Percentiles rank a stretch among this genome's conserved stretches.
These are phyloP conservation scores for Zoysia pacifica DNA, from an alignment of 176 grass and related monocot species.

Conservation along the genomic window DNA sequence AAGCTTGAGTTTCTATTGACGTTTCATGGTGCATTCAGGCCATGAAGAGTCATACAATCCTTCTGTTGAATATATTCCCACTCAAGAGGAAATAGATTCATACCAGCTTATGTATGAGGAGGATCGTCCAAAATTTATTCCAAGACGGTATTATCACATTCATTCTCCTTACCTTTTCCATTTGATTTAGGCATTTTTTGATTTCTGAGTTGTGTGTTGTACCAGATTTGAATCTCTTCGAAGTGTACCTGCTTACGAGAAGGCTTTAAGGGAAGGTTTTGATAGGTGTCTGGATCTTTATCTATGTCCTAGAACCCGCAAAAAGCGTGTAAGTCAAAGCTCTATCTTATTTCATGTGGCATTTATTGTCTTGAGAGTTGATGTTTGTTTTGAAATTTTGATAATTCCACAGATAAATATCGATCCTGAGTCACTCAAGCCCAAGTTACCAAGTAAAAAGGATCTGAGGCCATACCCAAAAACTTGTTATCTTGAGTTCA, in stretches of 20 bases:
- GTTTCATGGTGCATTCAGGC: slow-evolving; percentile 58
- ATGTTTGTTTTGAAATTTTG: slow-evolving; percentile 24
- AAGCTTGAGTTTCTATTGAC: slow-evolving; percentile 19
- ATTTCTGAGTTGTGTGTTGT: slow-evolving; percentile 28
- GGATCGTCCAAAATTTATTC: slow-evolving; percentile 95
- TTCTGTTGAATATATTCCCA: slow-evolving; percentile 93
- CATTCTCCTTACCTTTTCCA: slow-evolving; percentile 15
- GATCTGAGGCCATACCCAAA: slow-evolving; percentile 93
- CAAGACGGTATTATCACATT: slow-evolving; percentile 51
- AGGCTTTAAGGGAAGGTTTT: slow-evolving; percentile 84
- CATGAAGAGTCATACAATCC: slow-evolving; percentile 99
- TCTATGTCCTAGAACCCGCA: slow-evolving; percentile 90
- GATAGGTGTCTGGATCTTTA: slow-evolving; percentile 95
- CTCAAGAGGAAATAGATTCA: slow-evolving; percentile 90
- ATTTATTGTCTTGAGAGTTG: slow-evolving; percentile 1
- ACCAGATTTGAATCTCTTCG: slow-evolving; percentile 79
- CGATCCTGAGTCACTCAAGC: slow-evolving; percentile 89
- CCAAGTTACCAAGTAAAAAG: slow-evolving; percentile 92
- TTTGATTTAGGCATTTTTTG: slow-evolving; percentile 30
- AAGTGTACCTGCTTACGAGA: slow-evolving; percentile 92
- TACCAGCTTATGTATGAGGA: slow-evolving; percentile 98
- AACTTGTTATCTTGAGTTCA: slow-evolving; percentile 93
- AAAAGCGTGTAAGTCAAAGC: slow-evolving; percentile 70
- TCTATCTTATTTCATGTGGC: neutral
- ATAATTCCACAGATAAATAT: slow-evolving; percentile 81